Conservation (phyloP, 805 yeast genomes). For the Candida namnaoensis region DNA sequence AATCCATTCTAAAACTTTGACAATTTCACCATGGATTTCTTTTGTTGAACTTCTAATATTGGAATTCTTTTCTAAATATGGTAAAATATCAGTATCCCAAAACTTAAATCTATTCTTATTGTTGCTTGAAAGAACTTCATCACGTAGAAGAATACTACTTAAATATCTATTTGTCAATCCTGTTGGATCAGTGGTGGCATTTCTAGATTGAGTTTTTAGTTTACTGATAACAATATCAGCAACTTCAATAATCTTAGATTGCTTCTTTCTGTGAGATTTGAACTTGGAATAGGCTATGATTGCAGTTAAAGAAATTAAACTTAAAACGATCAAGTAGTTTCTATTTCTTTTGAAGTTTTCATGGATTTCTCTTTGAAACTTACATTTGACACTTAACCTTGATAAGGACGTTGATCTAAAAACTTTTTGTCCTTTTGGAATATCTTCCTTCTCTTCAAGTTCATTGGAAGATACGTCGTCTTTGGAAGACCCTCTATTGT, state of each 20-base stretch:
- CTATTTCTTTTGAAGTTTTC: conserved; percentile 24
- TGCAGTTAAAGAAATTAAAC: conserved; percentile 4
- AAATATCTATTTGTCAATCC: conserved; percentile 36
- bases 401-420: conserved; percentile 68
- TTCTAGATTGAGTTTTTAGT: conserved; percentile 36
- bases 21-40: conserved; percentile 82
- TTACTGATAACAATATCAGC: conserved; percentile 39
- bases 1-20: conserved; percentile 86
- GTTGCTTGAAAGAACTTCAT: conserved; percentile 37
- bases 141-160: conserved; percentile 68
- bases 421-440: conserved; percentile 29
- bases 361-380: conserved; percentile 41
- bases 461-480: conserved; percentile 28
- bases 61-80: conserved; percentile 53
- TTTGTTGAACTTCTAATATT: conserved; percentile 52
- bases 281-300: conserved; percentile 24
- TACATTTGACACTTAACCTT: conserved; percentile 50
- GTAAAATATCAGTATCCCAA: conserved; percentile 49
- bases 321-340: conserved; percentile 7
- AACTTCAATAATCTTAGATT: conserved; percentile 33
- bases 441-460: conserved; percentile 26
- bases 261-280: conserved; percentile 26
- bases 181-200: conserved; percentile 21
- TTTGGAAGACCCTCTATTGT: conserved; percentile 32
- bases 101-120: conserved; percentile 29